Base-by-base conservation (phyloP, 2,329 filamentous ascomycete species). In the Monilinia aucupariae region DNA sequence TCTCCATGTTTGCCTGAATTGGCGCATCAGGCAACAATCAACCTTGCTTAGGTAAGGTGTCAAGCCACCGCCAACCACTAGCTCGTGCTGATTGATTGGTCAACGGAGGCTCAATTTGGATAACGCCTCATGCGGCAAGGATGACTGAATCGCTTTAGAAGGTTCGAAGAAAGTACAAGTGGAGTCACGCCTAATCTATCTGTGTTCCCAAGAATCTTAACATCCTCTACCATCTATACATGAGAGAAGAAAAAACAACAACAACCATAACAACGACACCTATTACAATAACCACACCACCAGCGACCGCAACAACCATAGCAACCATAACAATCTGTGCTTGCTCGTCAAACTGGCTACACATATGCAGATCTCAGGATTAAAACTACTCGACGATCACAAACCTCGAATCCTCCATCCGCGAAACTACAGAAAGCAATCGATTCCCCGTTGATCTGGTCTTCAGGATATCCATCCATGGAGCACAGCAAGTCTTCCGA, bases 1-100 rank as follows among this genome's bases (percentile, higher is more conserved):
- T 61, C 30, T 61, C 58, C 12, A 58, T 4, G 20, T 4, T 6
- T 34, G 54, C 54, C 54, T 58, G 34, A 58, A 20, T 37, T 47
- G 17, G 4, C 30, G 27, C 13, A 58, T 58, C 27, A 58, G 54
- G 54, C 54, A 47, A 25, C 20, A 8, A 58, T 22, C 12, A 22
- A 25, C 17, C 3, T 13, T 47, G 54, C 54, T 56, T 58, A 58
- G 6, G 10, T 55, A 55, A 55, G 39, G 27, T 22, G 22, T n/a
- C 7, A 10, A 45, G 20, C 20, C 7, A 51, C 22, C 39, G 43
- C 25, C 17, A 20, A 34, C 15, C 9, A 13, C 1, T 41, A 17
- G 27, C 5, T 12, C 20, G 1, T 25, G 27, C 12, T 10, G 1
- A 12, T 45, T 47, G 53, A 56, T 56, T 56, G 54, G 41, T 25